Conservation (phyloP, 23 red algal genomes). For the Gracilaria gracilis region DNA sequence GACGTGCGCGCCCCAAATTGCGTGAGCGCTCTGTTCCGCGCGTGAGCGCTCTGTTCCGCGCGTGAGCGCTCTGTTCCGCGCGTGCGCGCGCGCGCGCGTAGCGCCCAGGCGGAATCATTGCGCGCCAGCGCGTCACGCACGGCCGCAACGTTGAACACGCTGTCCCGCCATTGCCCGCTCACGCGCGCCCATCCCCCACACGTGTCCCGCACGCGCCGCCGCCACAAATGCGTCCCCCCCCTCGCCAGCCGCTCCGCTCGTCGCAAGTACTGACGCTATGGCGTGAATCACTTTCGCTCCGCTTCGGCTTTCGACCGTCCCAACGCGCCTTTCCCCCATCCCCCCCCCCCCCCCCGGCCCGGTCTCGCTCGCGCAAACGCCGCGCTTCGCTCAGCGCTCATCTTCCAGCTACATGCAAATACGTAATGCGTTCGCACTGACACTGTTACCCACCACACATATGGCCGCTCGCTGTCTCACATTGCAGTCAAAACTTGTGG, state of each 20-base stretch:
- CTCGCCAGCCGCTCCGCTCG: neutral
- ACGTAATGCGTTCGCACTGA: neutral
- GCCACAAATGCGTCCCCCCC: neutral
- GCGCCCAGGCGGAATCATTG: no score
- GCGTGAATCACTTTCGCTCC: neutral
- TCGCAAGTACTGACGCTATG: neutral
- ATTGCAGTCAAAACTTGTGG: neutral
- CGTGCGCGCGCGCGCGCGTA: no score
- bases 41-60: no score
- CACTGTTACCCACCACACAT: neutral
- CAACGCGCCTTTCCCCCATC: neutral
- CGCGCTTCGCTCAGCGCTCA: neutral
- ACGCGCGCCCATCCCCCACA: neutral
- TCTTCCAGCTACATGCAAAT: neutral
- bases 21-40: no score
- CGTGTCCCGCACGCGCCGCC: conserved; percentile 9
- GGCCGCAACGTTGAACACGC: neutral
- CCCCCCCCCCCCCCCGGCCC: neutral
- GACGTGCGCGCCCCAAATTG: no score
- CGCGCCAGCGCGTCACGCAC: no score
- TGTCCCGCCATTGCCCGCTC: neutral
- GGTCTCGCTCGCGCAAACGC: neutral
- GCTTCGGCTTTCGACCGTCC: neutral
- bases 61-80: no score
- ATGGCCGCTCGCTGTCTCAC: neutral